A percentile compares a stretch with the other conserved stretches of the same genome.
Evolutionary conservation across 495 filamentous ascomycete species (phyloP).

Genomic region (Sphaerosporella brunnea): DNA sequence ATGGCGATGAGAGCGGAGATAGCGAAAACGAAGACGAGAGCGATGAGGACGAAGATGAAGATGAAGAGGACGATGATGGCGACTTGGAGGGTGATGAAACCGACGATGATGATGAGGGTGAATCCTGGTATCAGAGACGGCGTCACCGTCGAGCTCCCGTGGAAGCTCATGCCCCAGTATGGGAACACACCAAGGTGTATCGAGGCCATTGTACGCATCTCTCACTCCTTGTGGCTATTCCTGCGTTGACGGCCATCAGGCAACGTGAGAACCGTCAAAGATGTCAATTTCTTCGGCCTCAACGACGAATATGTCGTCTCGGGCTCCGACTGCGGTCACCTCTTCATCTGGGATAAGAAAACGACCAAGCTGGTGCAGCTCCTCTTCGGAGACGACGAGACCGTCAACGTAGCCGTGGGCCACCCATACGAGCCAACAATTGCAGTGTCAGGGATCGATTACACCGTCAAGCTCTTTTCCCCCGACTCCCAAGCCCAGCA

Average conservation of each 20-base stretch:
- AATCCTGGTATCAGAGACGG: slow-evolving; percentile 18
- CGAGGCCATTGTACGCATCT: slow-evolving; percentile 40
- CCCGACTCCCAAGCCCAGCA: slow-evolving; percentile 41
- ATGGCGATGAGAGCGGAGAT: slow-evolving; percentile 26
- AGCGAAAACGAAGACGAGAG: slow-evolving; percentile 27
- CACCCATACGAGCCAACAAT: slow-evolving; percentile 57
- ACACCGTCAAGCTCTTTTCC: slow-evolving; percentile 61
- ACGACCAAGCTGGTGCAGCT: slow-evolving; percentile 48
- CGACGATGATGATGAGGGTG: slow-evolving; percentile 25
- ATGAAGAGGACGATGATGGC: slow-evolving; percentile 26
- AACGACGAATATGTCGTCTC: slow-evolving; percentile 60
- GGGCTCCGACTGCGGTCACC: slow-evolving; percentile 48
- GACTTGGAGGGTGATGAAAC: slow-evolving; percentile 22
- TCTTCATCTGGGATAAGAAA: slow-evolving; percentile 57
- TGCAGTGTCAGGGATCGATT: slow-evolving; percentile 54
- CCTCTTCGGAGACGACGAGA: slow-evolving; percentile 51
- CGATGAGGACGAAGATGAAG: slow-evolving; percentile 21
- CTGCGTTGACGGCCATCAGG: too few species aligned
- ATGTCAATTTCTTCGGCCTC: slow-evolving; percentile 55
- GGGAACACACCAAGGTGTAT: slow-evolving; percentile 40
- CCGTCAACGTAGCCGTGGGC: slow-evolving; percentile 52
- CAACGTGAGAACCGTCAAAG: slow-evolving; percentile 59
- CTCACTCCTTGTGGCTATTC: slow-evolving; percentile 7
- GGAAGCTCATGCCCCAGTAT: slow-evolving; percentile 38
- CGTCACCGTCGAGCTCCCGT: slow-evolving; percentile 29